Evolutionary conservation across 2,329 filamentous ascomycete species (phyloP).

Genomic region (Parastagonospora nodorum): DNA sequence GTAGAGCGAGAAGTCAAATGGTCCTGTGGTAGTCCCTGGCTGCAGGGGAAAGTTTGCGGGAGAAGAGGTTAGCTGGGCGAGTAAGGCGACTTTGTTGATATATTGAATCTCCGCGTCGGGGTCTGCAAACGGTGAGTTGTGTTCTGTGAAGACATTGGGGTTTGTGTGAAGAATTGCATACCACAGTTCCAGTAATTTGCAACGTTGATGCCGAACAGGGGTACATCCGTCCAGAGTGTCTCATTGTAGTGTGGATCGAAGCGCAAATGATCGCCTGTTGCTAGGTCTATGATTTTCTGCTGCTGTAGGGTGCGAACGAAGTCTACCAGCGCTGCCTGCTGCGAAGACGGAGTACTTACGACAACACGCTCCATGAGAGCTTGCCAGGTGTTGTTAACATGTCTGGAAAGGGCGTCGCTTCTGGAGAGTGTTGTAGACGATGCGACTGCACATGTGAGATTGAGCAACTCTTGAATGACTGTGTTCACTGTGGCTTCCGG

Average conservation of each 20-base stretch:
- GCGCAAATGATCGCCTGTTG: not conserved
- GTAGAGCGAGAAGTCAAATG: conserved; percentile 5
- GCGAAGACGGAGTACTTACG: not conserved
- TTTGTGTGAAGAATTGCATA: not conserved
- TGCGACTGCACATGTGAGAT: not conserved
- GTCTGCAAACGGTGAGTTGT: not conserved
- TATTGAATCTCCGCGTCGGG: not conserved
- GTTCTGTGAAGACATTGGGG: not conserved
- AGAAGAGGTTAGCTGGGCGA: not conserved
- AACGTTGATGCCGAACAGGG: conserved; percentile 2
- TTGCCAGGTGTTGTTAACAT: conserved; percentile 1
- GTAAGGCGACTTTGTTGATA: conserved; percentile 2
- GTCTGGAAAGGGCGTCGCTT: not conserved
- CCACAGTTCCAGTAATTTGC: conserved; percentile 1
- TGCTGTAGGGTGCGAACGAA: not conserved
- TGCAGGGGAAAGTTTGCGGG: not conserved
- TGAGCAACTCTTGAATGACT: not conserved
- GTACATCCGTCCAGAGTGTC: conserved; percentile 1
- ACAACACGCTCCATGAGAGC: not conserved
- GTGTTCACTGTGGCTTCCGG: not conserved
- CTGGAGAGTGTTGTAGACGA: not conserved
- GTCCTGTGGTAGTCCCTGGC: not conserved
- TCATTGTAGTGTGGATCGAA: not conserved
- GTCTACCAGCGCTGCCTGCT: not conserved
- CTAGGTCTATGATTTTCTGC: conserved; percentile 2